These are phyloP conservation scores for Pyricularia grisea DNA, from an alignment of 2,329 filamentous ascomycete species.

Conservation along the genomic window DNA sequence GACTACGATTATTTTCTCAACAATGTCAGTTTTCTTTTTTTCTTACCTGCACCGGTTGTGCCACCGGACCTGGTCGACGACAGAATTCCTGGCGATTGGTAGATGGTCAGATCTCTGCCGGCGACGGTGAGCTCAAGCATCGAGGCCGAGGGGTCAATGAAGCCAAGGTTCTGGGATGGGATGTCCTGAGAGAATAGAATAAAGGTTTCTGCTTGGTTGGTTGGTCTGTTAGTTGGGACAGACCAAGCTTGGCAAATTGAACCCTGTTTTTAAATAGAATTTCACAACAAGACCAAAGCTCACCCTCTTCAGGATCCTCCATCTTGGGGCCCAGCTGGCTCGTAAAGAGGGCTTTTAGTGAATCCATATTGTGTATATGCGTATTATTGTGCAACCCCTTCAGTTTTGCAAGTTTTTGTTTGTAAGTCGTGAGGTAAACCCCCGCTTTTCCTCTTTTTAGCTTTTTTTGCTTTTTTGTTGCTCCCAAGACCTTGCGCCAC, in stretches of 20 bases:
- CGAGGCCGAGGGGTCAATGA: slow-evolving; percentile 63
- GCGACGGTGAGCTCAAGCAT: slow-evolving; percentile 56
- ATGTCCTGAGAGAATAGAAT: slow-evolving; percentile 71
- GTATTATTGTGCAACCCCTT: neutral
- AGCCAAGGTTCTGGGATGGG: slow-evolving; percentile 71
- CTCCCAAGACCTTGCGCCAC: neutral
- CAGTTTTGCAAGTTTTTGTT: neutral
- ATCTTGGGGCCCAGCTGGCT: slow-evolving; percentile 30
- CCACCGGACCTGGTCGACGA: slow-evolving; percentile 61
- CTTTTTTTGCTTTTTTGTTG: neutral
- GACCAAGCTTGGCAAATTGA: neutral
- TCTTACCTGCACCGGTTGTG: slow-evolving; percentile 42
- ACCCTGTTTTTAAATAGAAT: neutral
- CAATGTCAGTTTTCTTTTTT: neutral
- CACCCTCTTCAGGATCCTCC: slow-evolving; percentile 39
- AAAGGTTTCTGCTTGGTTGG: slow-evolving; percentile 66
- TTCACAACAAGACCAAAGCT: slow-evolving; percentile 2
- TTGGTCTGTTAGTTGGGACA: neutral
- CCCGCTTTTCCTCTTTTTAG: neutral
- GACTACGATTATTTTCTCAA: neutral
- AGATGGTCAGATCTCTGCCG: slow-evolving; percentile 62
- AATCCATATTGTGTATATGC: neutral
- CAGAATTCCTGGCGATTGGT: slow-evolving; percentile 76
- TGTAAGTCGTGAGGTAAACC: neutral
- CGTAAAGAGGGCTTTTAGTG: neutral